Evolutionary conservation across 2,329 filamentous ascomycete species (phyloP).

Genomic region (Rosellinia necatrix): DNA sequence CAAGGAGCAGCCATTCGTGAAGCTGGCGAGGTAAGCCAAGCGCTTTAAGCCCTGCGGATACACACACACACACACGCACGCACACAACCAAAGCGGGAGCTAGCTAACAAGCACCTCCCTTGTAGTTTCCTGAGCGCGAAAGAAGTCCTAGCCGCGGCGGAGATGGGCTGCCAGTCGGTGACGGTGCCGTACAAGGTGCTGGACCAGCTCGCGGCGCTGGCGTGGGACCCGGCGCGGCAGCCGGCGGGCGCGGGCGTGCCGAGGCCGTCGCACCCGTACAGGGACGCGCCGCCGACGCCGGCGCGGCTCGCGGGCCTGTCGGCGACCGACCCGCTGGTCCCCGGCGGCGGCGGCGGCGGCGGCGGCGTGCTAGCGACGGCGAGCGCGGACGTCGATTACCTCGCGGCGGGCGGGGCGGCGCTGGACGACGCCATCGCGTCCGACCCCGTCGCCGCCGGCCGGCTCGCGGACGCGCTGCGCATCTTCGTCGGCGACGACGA

Average conservation of each 20-base stretch:
- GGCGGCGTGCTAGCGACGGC: too few relatives aligned
- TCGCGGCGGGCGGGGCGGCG: conserved; percentile 49
- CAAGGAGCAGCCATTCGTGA: conserved; percentile 53
- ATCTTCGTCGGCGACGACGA: conserved; percentile 43
- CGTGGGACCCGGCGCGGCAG: conserved; percentile 44
- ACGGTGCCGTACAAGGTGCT: conserved; percentile 46
- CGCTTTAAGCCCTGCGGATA: too few relatives aligned
- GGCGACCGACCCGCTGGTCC: conserved; percentile 47
- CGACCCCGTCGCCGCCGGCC: conserved; percentile 45
- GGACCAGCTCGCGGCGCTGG: conserved; percentile 46
- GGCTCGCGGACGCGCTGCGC: conserved; percentile 46
- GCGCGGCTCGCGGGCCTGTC: conserved; percentile 44
- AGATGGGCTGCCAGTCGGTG: conserved; percentile 52
- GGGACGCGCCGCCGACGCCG: conserved; percentile 40
- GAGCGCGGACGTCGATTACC: conserved; percentile 50
- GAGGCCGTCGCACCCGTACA: conserved; percentile 48
- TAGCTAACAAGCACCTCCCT: too few relatives aligned
- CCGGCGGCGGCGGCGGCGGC: conserved; percentile 48
- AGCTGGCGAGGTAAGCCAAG: conserved; percentile 46
- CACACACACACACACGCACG: too few relatives aligned
- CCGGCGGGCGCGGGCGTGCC: conserved; percentile 45
- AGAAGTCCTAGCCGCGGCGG: conserved; percentile 52
- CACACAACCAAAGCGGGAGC: too few relatives aligned
- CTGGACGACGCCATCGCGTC: conserved; percentile 49
- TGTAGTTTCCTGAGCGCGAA: conserved; percentile 46